Evolutionary conservation across 768 basidiomycete genomes (phyloP), one percentile per base, ranked within the genome.

Genomic region (Collybiopsis luxurians): DNA sequence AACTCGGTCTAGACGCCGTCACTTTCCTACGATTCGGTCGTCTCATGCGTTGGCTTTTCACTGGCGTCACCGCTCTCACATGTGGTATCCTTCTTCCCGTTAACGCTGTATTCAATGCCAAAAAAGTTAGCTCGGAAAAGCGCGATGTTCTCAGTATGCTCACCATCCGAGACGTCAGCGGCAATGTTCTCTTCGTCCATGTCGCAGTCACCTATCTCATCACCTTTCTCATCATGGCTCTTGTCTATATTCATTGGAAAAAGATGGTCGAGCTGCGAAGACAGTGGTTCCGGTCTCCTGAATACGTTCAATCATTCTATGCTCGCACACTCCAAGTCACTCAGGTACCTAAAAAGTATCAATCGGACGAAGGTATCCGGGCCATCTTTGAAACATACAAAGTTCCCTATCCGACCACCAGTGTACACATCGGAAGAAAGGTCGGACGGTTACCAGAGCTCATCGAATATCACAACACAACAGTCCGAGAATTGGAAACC

Each of bases 401-500:
- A 55, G 83, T 95, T 6, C 94, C 94, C 13, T 95, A 96, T 69
- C 93, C 93, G 1, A 94, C 94, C 0, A 93, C 92, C 1, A 87
- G 90, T 23, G 93, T 95, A 5, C 92, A 95, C 71, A 87, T 95
- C 51, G 89, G 93, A 23, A 85, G 93, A 21, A 84, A 83, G 62
- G 89, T 98, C 31, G 96, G 95, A 26, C 80, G 85, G 56, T 85
- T 98, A 15, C 94, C 97, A 0, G 87, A 93, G 58, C 76, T 97
- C 55, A 91, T 99, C 60, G 90, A 96, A 56, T 89, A 86, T 64
- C 92, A 95, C 70, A 98, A 98, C 69, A 75, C 85, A 53, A 89
- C 92, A n/a, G 96, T 99, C n/a, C 80, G 90, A 47, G 87, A 96
- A 63, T 83, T 98, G 56, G 97, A 99, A 69, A 78, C 83, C 36